These are phyloP conservation scores for Trichoderma virens DNA, from an alignment of 495 filamentous ascomycete species.

Conservation along the genomic window DNA sequence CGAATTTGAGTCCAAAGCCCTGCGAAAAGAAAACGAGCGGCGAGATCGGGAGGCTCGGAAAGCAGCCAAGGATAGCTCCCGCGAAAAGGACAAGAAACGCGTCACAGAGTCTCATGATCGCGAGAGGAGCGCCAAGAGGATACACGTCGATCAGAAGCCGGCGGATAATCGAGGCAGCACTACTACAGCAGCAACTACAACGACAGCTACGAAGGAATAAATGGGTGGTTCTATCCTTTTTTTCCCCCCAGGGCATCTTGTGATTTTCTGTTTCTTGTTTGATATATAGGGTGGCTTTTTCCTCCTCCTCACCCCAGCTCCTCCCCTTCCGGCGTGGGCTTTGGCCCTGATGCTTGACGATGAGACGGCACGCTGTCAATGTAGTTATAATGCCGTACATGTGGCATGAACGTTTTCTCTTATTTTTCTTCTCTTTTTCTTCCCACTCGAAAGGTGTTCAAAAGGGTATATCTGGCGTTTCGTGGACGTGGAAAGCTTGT, in stretches of 20 bases:
- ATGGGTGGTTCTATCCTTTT: background rate
- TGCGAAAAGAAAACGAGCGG: conserved; percentile 82
- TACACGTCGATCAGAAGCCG: conserved; percentile 27
- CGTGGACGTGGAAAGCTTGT: background rate
- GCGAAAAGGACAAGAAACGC: conserved; percentile 43
- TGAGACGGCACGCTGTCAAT: background rate
- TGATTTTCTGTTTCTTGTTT: background rate
- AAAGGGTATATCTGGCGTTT: conserved; percentile 6
- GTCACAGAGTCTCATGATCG: conserved; percentile 28
- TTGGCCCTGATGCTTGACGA: background rate
- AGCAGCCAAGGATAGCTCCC: conserved; percentile 35
- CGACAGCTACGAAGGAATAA: background rate
- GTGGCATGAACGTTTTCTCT: background rate
- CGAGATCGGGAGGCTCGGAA: conserved; percentile 64
- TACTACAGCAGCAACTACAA: background rate
- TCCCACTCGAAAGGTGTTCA: background rate
- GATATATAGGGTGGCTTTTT: background rate
- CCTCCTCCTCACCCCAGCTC: background rate
- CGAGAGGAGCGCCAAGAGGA: conserved; percentile 34
- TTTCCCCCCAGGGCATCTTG: too few relatives aligned
- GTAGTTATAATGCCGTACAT: background rate
- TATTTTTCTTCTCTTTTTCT: background rate
- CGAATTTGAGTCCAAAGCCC: conserved; percentile 95
- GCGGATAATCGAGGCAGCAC: conserved; percentile 1
- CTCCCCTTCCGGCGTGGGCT: too few relatives aligned